Evolutionary conservation across 2,329 filamentous ascomycete species (phyloP).

Genomic region (Aspergillus awamori): DNA sequence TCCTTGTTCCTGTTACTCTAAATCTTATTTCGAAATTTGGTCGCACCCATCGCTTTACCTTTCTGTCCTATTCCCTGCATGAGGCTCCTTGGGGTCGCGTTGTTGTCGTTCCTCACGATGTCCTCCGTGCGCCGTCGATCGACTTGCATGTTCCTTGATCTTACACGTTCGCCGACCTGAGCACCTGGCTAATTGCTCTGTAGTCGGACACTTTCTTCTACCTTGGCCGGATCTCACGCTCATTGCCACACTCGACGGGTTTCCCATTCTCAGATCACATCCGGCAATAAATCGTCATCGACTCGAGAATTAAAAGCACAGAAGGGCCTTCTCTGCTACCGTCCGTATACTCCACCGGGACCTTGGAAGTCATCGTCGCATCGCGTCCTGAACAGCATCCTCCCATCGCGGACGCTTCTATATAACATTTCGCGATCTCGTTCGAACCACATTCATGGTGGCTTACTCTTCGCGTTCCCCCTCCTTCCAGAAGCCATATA

Average conservation of each 20-base stretch:
- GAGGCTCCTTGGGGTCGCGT: slow-evolving; percentile 9
- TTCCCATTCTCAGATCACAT: neutral
- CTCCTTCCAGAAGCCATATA: slow-evolving; percentile 26
- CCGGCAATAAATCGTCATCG: neutral
- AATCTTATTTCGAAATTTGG: neutral
- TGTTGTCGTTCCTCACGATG: slow-evolving; percentile 17
- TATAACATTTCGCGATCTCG: slow-evolving; percentile 12
- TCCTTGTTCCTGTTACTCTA: slow-evolving; percentile 3
- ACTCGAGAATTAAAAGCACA: neutral
- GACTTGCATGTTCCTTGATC: slow-evolving; percentile 16
- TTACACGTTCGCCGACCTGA: slow-evolving; percentile 1
- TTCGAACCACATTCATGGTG: slow-evolving; percentile 28
- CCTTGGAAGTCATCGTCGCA: slow-evolving; percentile 1
- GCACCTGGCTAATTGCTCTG: neutral
- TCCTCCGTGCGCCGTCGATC: slow-evolving; percentile 7
- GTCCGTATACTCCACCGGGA: neutral
- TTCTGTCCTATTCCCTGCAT: slow-evolving; percentile 1
- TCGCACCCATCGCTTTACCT: neutral
- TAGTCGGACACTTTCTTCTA: slow-evolving; percentile 4
- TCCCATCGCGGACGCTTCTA: neutral
- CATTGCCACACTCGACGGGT: slow-evolving; percentile 4
- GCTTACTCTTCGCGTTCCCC: slow-evolving; percentile 25
- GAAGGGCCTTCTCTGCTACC: neutral
- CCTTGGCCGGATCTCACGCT: neutral
- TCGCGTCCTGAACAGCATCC: slow-evolving; percentile 11